Percentiles rank a stretch among this genome's conserved stretches.
These are phyloP conservation scores for Rosellinia necatrix DNA, from an alignment of 2,329 filamentous ascomycete genomes.

Conservation along the genomic window DNA sequence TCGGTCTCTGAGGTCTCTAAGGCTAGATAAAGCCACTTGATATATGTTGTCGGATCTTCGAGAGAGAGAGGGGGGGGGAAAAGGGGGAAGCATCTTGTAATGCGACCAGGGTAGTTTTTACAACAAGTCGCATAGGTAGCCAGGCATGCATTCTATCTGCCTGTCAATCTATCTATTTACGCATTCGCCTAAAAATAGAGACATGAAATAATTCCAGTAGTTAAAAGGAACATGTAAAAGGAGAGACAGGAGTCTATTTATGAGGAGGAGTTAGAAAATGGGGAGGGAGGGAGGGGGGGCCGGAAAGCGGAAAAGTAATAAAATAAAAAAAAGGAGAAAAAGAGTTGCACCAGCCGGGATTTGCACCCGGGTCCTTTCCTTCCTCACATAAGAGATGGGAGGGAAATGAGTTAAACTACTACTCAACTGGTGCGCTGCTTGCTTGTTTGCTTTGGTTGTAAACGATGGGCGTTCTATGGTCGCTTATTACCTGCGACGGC, in stretches of 20 bases:
- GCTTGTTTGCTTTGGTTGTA: neutral
- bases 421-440: slow-evolving; percentile 32
- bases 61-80: too few species aligned
- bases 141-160: too few species aligned
- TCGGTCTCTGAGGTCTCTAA: too few species aligned
- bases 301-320: neutral
- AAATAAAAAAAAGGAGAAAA: slow-evolving; percentile 11
- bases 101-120: too few species aligned
- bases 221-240: too few species aligned
- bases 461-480: neutral
- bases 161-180: too few species aligned
- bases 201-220: too few species aligned
- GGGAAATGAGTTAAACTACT: slow-evolving; percentile 41
- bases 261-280: neutral
- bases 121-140: too few species aligned
- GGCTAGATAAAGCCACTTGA: too few species aligned
- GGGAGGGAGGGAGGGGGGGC: slow-evolving; percentile 6
- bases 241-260: neutral
- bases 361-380: slow-evolving; percentile 41
- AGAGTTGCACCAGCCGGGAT: slow-evolving; percentile 37
- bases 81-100: too few species aligned
- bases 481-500: slow-evolving; percentile 2
- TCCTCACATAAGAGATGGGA: slow-evolving; percentile 25
- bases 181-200: too few species aligned
- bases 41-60: too few species aligned